phyloP scores from a whole-genome alignment of 2,329 filamentous ascomycete genomes.

The Phaeosphaeria sp. region DNA sequence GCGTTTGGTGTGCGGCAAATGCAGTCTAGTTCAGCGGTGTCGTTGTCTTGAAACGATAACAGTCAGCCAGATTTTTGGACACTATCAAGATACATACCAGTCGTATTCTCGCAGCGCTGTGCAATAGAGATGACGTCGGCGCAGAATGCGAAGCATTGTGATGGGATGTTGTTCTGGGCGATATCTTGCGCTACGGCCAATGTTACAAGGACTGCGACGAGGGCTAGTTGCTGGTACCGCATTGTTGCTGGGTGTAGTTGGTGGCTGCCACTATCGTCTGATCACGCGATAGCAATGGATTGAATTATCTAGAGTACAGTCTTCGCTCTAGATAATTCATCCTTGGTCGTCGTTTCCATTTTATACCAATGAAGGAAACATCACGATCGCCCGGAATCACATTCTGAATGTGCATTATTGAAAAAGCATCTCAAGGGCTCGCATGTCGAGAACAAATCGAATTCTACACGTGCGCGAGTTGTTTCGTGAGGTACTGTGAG shows the following conservation, averaged over 20 bases:
- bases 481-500: neutral
- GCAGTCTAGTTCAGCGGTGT: slow-evolving; percentile 32
- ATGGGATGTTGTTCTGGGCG: slow-evolving; percentile 37
- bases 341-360: neutral
- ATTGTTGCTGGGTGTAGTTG: neutral
- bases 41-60: slow-evolving; percentile 18
- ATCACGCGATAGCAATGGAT: neutral
- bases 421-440: neutral
- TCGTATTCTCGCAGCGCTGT: slow-evolving; percentile 31
- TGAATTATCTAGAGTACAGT: neutral
- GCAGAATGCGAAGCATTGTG: slow-evolving; percentile 37
- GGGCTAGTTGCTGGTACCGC: neutral
- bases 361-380: neutral
- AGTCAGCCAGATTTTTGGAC: neutral
- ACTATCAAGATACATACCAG: slow-evolving; percentile 11
- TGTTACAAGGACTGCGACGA: slow-evolving; percentile 17
- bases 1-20: slow-evolving; percentile 37
- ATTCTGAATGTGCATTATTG: neutral
- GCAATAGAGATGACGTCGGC: slow-evolving; percentile 28
- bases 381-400: neutral
- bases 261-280: neutral
- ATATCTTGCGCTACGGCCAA: slow-evolving; percentile 35
- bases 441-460: neutral
- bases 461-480: neutral
- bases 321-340: neutral